A percentile compares a stretch with the other conserved stretches of the same genome.
Evolutionary conservation across 2,329 filamentous ascomycete species (phyloP).

Genomic region (Biscogniauxia marginata): DNA sequence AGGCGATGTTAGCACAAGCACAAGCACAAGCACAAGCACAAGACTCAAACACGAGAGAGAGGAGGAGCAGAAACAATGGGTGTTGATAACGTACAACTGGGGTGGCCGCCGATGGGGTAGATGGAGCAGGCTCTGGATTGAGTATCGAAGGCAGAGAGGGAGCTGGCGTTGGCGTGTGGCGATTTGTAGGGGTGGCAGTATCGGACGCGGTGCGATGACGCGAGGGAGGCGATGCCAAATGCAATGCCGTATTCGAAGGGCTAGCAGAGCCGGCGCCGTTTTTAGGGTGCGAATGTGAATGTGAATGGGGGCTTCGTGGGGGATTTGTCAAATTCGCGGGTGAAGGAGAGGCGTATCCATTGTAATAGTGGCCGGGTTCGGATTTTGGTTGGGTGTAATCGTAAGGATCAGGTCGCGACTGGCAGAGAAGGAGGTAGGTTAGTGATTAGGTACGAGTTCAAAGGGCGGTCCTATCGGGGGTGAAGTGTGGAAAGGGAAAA

Average conservation of each 20-base stretch:
- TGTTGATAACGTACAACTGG: constrained; percentile 28
- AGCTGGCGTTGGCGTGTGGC: constrained; percentile 30
- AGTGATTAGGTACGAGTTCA: constrained; percentile 8
- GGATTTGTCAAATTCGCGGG: constrained; percentile 30
- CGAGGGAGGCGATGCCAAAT: constrained; percentile 31
- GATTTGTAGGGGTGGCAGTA: constrained; percentile 22
- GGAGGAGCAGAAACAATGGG: not conserved
- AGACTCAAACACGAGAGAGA: constrained; percentile 3
- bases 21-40: not conserved
- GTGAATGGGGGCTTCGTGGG: constrained; percentile 31
- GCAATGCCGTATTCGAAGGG: constrained; percentile 31
- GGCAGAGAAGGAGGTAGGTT: constrained; percentile 5
- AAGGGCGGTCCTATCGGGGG: not conserved
- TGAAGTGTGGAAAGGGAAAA: not conserved
- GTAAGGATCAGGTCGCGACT: constrained; percentile 45
- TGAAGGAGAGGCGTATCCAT: constrained; percentile 32
- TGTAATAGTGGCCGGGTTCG: constrained; percentile 37
- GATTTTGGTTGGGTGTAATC: constrained; percentile 27
- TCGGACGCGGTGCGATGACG: constrained; percentile 29
- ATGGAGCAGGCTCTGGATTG: constrained; percentile 32
- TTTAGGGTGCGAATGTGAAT: constrained; percentile 34
- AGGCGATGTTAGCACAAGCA: constrained; percentile 10
- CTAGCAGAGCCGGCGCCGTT: constrained; percentile 31
- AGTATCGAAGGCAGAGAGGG: constrained; percentile 33
- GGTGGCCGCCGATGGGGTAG: constrained; percentile 18